phyloP scores from a whole-genome alignment of 2,329 filamentous ascomycete species.

The Tolypocladium nubicola region DNA sequence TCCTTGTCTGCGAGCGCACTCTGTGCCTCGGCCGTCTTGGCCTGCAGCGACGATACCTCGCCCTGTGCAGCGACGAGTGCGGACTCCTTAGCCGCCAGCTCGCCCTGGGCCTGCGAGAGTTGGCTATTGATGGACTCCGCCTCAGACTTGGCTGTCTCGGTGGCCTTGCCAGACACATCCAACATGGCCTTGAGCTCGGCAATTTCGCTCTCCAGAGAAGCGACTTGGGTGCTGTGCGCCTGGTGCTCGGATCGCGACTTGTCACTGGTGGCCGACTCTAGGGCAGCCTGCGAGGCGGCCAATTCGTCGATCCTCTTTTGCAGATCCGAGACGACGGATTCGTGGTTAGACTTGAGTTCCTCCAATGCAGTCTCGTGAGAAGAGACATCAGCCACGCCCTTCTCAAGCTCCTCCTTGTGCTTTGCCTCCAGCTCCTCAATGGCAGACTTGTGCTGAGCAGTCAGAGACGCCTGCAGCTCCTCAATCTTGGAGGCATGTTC shows the following conservation, averaged over 20 bases:
- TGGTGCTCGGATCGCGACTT: constrained; percentile 34
- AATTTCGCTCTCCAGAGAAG: constrained; percentile 41
- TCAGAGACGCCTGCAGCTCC: constrained; percentile 36
- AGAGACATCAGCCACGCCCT: constrained; percentile 31
- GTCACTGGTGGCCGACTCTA: constrained; percentile 33
- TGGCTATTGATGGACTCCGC: constrained; percentile 31
- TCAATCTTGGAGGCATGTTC: constrained; percentile 40
- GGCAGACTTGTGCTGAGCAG: constrained; percentile 36
- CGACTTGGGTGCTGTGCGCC: constrained; percentile 32
- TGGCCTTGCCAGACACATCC: constrained; percentile 34
- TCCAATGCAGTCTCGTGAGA: constrained; percentile 38
- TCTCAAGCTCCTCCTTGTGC: constrained; percentile 38
- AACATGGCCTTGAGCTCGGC: constrained; percentile 38
- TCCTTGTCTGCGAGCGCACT: constrained; percentile 37
- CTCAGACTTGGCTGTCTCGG: constrained; percentile 29
- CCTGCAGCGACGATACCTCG: constrained; percentile 31
- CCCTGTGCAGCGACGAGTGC: constrained; percentile 35
- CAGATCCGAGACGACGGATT: constrained; percentile 34
- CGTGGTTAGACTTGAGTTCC: constrained; percentile 40
- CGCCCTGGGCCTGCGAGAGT: constrained; percentile 26
- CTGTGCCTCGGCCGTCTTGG: constrained; percentile 36
- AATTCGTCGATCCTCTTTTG: constrained; percentile 46
- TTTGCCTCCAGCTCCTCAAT: constrained; percentile 41
- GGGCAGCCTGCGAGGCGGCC: constrained; percentile 31
- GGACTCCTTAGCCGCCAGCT: constrained; percentile 30